Evolutionary conservation across 2,329 filamentous ascomycete species (phyloP).

Genomic region (Biscogniauxia sp.): DNA sequence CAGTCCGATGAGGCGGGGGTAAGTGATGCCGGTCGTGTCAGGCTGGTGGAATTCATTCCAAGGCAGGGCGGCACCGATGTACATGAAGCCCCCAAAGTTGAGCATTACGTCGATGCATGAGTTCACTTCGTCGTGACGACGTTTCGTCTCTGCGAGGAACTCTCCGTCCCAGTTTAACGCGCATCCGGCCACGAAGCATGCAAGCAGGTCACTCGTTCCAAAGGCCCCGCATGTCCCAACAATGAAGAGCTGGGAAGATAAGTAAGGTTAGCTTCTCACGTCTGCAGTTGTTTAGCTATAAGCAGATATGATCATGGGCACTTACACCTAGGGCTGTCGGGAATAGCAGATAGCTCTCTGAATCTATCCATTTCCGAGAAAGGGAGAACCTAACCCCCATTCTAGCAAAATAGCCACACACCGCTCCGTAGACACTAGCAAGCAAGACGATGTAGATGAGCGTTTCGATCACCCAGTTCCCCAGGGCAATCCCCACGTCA

Average conservation of each 20-base stretch:
- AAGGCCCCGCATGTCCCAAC: slow-evolving; percentile 56
- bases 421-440: slow-evolving; percentile 49
- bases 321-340: slow-evolving; percentile 48
- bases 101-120: slow-evolving; percentile 55
- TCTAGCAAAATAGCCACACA: slow-evolving; percentile 48
- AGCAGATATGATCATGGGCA: background rate
- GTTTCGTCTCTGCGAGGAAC: slow-evolving; percentile 54
- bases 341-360: slow-evolving; percentile 52
- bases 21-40: slow-evolving; percentile 50
- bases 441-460: slow-evolving; percentile 59
- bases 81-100: slow-evolving; percentile 61
- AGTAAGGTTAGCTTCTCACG: background rate
- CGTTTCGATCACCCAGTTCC: slow-evolving; percentile 58
- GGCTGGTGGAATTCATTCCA: slow-evolving; percentile 55
- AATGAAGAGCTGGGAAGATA: slow-evolving; percentile 47
- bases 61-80: slow-evolving; percentile 54
- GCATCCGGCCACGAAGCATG: slow-evolving; percentile 59
- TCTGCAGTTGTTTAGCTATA: background rate
- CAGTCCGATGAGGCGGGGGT: slow-evolving; percentile 47
- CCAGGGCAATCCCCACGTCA: slow-evolving; percentile 49
- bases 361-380: slow-evolving; percentile 52
- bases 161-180: slow-evolving; percentile 61
- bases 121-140: slow-evolving; percentile 61
- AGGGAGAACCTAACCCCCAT: slow-evolving; percentile 45
- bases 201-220: slow-evolving; percentile 59